Evolutionary conservation across 805 yeast species (phyloP).

Genomic region (Candida sakaeoensis): DNA sequence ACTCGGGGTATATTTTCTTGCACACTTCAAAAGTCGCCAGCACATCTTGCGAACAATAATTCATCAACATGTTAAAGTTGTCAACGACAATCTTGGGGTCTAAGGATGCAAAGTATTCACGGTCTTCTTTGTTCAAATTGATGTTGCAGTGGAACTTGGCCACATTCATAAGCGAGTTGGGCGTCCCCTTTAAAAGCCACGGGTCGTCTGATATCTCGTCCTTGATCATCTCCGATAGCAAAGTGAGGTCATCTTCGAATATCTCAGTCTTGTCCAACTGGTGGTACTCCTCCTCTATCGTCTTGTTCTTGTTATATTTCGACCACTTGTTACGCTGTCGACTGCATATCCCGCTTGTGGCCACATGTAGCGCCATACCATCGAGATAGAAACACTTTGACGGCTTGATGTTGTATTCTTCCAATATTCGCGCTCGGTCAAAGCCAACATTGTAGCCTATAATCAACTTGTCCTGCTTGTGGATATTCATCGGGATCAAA

Average conservation of each 20-base stretch:
- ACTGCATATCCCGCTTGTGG: constrained; percentile 88
- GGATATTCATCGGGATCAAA: constrained; percentile 69
- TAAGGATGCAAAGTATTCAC: constrained; percentile 60
- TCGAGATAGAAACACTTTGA: constrained; percentile 80
- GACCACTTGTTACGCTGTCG: constrained; percentile 81
- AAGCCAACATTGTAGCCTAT: constrained; percentile 90
- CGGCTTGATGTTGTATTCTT: constrained; percentile 69
- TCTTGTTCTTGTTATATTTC: constrained; percentile 45
- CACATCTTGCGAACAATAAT: constrained; percentile 86
- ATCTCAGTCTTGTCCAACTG: constrained; percentile 11
- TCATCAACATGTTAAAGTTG: constrained; percentile 58
- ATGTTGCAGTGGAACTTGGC: constrained; percentile 75
- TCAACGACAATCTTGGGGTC: constrained; percentile 52
- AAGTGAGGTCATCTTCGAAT: neutral
- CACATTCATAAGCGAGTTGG: constrained; percentile 77
- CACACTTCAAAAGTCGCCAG: constrained; percentile 69
- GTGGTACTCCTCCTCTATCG: constrained; percentile 21
- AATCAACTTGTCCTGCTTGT: constrained; percentile 46
- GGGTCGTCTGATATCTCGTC: constrained; percentile 55
- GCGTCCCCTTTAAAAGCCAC: constrained; percentile 75
- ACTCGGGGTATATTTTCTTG: constrained; percentile 64
- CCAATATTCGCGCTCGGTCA: constrained; percentile 81
- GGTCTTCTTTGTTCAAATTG: constrained; percentile 57
- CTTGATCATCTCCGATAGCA: neutral
- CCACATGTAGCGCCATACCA: constrained; percentile 90